A percentile compares a stretch with the other conserved stretches of the same genome.
These are phyloP conservation scores for Toxoplasma gondii DNA, from an alignment of 169 alveolate species.

Conservation along the genomic window DNA sequence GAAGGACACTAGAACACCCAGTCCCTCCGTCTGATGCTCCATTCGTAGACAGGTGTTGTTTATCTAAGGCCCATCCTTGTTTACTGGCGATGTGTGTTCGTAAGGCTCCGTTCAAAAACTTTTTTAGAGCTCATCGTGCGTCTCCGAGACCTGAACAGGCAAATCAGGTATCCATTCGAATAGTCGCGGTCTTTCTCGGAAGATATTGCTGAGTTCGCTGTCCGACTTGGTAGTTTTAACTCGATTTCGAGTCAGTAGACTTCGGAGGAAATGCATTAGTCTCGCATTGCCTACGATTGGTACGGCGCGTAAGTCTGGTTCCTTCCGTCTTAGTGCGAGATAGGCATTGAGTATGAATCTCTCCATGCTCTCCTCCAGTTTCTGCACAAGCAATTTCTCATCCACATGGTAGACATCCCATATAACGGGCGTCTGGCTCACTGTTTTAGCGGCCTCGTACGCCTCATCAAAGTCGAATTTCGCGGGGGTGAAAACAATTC, in stretches of 20 bases:
- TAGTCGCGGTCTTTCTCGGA: slow-evolving; percentile 15
- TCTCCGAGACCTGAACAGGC: background rate
- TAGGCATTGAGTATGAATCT: background rate
- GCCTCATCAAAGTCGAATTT: slow-evolving; percentile 12
- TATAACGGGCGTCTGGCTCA: background rate
- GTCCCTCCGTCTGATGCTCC: background rate
- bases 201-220: background rate
- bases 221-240: background rate
- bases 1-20: background rate
- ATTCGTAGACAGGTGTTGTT: too few species aligned
- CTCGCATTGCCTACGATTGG: slow-evolving; percentile 17
- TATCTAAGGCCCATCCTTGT: too few species aligned
- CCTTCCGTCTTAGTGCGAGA: background rate
- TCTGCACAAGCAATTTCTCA: background rate
- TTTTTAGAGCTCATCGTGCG: slow-evolving; percentile 17
- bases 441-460: background rate
- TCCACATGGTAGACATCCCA: slow-evolving; percentile 3
- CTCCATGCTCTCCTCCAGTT: slow-evolving; percentile 26
- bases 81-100: too few species aligned
- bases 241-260: slow-evolving; percentile 18
- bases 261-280: slow-evolving; percentile 6
- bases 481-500: background rate
- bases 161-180: slow-evolving; percentile 8
- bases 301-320: background rate
- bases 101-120: too few species aligned